Evolutionary conservation across 2,329 filamentous ascomycete genomes (phyloP).

Genomic region (Coleophoma cylindrospora): DNA sequence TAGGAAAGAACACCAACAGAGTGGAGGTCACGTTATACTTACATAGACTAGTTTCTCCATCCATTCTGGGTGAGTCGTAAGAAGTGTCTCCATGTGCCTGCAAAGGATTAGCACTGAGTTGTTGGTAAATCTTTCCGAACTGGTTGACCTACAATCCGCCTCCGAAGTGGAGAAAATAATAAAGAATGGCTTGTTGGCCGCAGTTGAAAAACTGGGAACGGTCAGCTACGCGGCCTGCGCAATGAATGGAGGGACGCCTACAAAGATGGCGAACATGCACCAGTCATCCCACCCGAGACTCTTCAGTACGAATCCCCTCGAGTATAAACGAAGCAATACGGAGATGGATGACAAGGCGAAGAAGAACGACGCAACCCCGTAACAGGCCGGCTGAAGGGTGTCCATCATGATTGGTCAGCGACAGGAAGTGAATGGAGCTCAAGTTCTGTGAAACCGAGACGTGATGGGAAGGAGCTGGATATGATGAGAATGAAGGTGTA

Average conservation of each 20-base stretch:
- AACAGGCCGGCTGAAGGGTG: conserved; percentile 2
- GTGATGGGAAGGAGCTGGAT: no score
- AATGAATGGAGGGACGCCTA: neutral
- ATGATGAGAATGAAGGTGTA: no score
- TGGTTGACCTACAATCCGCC: conserved; percentile 3
- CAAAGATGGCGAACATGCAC: conserved; percentile 8
- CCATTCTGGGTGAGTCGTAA: conserved; percentile 6
- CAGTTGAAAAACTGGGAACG: conserved; percentile 8
- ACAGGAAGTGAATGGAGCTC: no score
- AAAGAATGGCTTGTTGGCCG: conserved; percentile 9
- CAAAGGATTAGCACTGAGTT: no score
- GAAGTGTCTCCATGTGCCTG: neutral
- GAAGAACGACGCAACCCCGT: conserved; percentile 6
- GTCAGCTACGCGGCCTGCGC: no score
- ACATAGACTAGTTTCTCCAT: conserved; percentile 3
- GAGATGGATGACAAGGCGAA: conserved; percentile 5
- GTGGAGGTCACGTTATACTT: neutral
- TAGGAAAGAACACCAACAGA: neutral
- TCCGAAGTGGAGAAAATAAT: conserved; percentile 9
- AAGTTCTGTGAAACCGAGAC: no score
- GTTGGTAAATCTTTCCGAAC: neutral
- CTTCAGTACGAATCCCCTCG: conserved; percentile 4
- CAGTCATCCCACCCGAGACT: conserved; percentile 12
- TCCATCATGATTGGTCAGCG: neutral
- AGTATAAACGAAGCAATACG: conserved; percentile 7